Evolutionary conservation across 352 stramenopile species (phyloP).

Genomic region (Elongisporangium undulatum): DNA sequence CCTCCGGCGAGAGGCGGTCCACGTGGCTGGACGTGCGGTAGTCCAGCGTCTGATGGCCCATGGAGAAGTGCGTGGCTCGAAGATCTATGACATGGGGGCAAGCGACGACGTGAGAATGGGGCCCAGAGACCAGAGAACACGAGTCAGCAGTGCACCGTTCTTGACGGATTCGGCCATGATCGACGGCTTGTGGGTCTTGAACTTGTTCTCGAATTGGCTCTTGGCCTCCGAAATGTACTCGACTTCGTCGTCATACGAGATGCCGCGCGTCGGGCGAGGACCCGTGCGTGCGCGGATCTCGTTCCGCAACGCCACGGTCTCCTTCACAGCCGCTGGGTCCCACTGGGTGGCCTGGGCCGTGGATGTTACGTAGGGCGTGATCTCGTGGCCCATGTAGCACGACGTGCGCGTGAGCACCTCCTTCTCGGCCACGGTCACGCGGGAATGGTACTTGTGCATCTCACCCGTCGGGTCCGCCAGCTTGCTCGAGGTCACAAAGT

Average conservation of each 20-base stretch:
- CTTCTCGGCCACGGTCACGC: constrained; percentile 41
- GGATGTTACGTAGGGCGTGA: constrained; percentile 50
- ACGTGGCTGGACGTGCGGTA: constrained; percentile 76
- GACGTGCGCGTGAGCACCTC: constrained; percentile 61
- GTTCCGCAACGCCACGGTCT: constrained; percentile 58
- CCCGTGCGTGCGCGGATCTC: constrained; percentile 65
- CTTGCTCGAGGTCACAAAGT: constrained; percentile 52
- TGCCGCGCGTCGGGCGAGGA: constrained; percentile 41
- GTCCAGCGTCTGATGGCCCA: constrained; percentile 60
- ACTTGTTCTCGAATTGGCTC: constrained; percentile 68
- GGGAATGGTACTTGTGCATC: constrained; percentile 57
- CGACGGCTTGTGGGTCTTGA: constrained; percentile 62
- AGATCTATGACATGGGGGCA: constrained; percentile 37
- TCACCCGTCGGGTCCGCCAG: constrained; percentile 56
- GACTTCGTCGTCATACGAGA: constrained; percentile 76
- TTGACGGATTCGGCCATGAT: constrained; percentile 74
- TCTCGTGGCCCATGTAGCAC: constrained; percentile 44
- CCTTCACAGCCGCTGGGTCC: constrained; percentile 43
- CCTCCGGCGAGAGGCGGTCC: constrained; percentile 34
- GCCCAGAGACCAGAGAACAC: background rate
- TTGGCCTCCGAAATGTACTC: constrained; percentile 77
- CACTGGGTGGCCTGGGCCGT: constrained; percentile 68
- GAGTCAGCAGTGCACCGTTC: constrained; percentile 40
- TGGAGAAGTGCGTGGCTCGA: constrained; percentile 63
- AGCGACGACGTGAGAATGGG: constrained; percentile 1